Conservation (phyloP, 257 asterid species). For the Galeopsis tetrahit region DNA sequence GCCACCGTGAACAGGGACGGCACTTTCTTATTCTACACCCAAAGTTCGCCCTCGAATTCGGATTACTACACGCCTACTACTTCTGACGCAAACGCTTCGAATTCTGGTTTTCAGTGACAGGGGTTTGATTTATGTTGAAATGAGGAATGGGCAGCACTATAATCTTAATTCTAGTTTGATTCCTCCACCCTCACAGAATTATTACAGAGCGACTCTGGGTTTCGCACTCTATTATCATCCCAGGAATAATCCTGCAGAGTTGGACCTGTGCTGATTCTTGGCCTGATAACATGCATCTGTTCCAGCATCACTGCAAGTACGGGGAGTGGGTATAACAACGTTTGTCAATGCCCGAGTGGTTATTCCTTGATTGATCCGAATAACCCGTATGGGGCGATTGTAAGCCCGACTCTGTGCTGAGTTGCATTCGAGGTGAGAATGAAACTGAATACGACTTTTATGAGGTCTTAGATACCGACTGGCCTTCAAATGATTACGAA, state of each 20-base stretch:
- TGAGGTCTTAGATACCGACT: too few species aligned
- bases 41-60: conserved; percentile 30
- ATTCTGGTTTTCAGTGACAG: conserved; percentile 38
- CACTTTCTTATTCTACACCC: conserved; percentile 42
- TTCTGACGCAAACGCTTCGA: conserved; percentile 32
- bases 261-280: conserved; percentile 39
- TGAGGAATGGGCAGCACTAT: too few species aligned
- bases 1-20: too few species aligned
- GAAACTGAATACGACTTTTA: conserved; percentile 34
- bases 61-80: conserved; percentile 42
- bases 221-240: conserved; percentile 50
- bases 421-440: conserved; percentile 34
- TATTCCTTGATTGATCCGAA: conserved; percentile 46
- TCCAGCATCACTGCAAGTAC: not conserved
- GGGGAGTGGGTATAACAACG: conserved; percentile 60
- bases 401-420: conserved; percentile 38
- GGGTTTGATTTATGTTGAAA: conserved; percentile 38
- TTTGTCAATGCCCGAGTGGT: conserved; percentile 60
- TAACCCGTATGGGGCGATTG: conserved; percentile 48
- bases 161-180: not conserved
- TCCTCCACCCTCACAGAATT: conserved; percentile 36
- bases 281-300: conserved; percentile 60
- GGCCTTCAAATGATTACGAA: too few species aligned
- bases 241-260: conserved; percentile 20
- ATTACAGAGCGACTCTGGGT: conserved; percentile 45